Percentiles rank a stretch among this genome's conserved stretches.
Conservation (phyloP, 768 basidiomycete species). For the Leccinellum rugosiceps region DNA sequence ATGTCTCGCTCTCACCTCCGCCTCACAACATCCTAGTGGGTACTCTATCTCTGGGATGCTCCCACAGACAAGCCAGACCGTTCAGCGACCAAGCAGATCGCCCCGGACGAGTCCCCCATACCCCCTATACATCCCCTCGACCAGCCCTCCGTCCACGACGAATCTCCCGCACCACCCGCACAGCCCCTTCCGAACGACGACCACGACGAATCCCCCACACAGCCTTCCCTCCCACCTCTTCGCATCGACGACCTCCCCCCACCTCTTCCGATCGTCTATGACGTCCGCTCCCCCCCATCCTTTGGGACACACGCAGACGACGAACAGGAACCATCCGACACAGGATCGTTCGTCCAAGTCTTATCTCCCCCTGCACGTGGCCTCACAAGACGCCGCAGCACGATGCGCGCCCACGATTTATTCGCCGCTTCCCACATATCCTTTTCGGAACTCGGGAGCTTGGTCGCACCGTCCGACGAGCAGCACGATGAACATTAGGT, state of each 20-base stretch:
- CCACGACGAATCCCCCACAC: not conserved
- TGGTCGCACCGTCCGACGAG: conserved; percentile 12
- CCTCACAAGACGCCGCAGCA: conserved; percentile 12
- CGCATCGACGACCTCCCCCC: conserved; percentile 9
- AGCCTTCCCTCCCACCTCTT: conserved; percentile 2
- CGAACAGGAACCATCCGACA: not conserved
- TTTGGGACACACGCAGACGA: not conserved
- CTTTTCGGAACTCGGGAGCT: conserved; percentile 25
- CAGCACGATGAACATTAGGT: not conserved
- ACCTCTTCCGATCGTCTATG: not conserved
- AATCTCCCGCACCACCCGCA: not conserved
- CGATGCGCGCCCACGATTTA: conserved; percentile 21
- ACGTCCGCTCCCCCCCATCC: not conserved
- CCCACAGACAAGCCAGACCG: not conserved
- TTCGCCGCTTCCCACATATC: conserved; percentile 27
- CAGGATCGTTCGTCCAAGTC: conserved; percentile 17
- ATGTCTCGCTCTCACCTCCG: rapidly evolving
- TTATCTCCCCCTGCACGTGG: conserved; percentile 17
- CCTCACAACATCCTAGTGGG: conserved; percentile 10
- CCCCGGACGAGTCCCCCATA: not conserved
- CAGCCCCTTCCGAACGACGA: not conserved
- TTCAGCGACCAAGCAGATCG: too few species aligned
- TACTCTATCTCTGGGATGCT: conserved; percentile 2
- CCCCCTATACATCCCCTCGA: not conserved
- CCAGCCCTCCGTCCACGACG: not conserved